These are phyloP conservation scores for Petrea volubilis DNA, from an alignment of 257 asterid genomes.

Conservation along the genomic window DNA sequence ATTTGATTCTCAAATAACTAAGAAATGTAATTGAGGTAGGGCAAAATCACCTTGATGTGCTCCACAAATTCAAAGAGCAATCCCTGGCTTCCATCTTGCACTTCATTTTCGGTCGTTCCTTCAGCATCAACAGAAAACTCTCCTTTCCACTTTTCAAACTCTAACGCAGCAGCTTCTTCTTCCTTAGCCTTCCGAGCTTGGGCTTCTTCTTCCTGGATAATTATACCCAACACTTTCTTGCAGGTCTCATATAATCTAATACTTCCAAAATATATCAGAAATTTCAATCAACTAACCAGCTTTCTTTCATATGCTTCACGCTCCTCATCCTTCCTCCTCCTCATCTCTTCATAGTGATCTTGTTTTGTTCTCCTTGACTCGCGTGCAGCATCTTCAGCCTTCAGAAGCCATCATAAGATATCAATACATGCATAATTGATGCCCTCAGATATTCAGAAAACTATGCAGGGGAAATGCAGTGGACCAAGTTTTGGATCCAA, in stretches of 20 bases:
- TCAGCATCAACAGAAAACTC: constrained; percentile 95
- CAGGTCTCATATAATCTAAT: neutral
- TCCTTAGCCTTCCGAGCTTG: constrained; percentile 81
- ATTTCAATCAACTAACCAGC: constrained; percentile 59
- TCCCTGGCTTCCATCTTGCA: constrained; percentile 83
- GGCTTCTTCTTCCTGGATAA: constrained; percentile 94
- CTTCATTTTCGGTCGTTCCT: constrained; percentile 87
- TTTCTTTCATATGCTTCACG: constrained; percentile 87
- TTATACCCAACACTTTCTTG: constrained; percentile 8
- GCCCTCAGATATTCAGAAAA: neutral
- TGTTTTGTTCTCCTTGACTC: constrained; percentile 81
- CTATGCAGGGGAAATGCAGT: neutral
- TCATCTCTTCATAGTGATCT: constrained; percentile 87
- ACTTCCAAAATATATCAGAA: neutral
- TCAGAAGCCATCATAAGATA: constrained; percentile 26
- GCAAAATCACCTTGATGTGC: constrained; percentile 73
- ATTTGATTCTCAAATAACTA: neutral
- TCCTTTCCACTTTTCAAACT: constrained; percentile 96
- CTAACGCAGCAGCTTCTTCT: constrained; percentile 90
- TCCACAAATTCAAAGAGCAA: constrained; percentile 86
- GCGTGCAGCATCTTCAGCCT: constrained; percentile 84
- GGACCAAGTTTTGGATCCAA: neutral
- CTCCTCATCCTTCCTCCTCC: constrained; percentile 96
- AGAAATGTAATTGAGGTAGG: neutral
- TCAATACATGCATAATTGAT: constrained; percentile 22